Evolutionary conservation across 352 stramenopile species (phyloP), one percentile per base, ranked within the genome.

Genomic region (Phytophthora sansomeana): DNA sequence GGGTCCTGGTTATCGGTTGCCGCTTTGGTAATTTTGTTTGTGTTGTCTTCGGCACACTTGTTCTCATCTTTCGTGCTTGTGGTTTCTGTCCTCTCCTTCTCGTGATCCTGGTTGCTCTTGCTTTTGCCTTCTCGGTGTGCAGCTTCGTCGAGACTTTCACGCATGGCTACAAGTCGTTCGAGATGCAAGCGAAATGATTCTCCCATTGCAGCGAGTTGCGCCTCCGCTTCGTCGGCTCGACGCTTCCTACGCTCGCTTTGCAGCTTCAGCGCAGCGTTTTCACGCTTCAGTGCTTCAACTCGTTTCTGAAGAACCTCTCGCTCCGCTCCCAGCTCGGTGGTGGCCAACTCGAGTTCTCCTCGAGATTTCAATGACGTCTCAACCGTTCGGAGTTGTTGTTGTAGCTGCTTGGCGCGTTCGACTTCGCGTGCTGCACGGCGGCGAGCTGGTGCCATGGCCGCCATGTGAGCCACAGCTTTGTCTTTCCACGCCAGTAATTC

Each of bases 401-500:
- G 76, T 28, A 91, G 42, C 21, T 83, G 75, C 35, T 79, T 77
- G 11, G 80, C 83, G 4, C 83, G 78, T 33, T 81, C 69, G 11
- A 87, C 70, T 35, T 91, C 77, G 6, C 59, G 69, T 44, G 73
- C 71, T 14, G 80, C 79, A 6, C 71, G 76, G 17, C 61, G 68
- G 10, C 81, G 83, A 57, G 80, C 80, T 21, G 82, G 83, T 1
- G 78, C 83, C 54, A 92, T 78, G 9, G 72, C 54, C 4, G 83
- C 59, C 74, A 93, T 84, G 60, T 92, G 80, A 13, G 74, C 70
- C 47, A 92, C 60, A n/a, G 83, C 79, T 42, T 78, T 80, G 29
- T 89, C 83, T 49, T 91, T 91, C 83, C 83, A 91, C 0, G 43
- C 62, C 49, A 88, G 61, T 38, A 91, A 49, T 60, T 90, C 83